phyloP scores from a whole-genome alignment of 495 filamentous ascomycete genomes.

The Tuber brumale region DNA sequence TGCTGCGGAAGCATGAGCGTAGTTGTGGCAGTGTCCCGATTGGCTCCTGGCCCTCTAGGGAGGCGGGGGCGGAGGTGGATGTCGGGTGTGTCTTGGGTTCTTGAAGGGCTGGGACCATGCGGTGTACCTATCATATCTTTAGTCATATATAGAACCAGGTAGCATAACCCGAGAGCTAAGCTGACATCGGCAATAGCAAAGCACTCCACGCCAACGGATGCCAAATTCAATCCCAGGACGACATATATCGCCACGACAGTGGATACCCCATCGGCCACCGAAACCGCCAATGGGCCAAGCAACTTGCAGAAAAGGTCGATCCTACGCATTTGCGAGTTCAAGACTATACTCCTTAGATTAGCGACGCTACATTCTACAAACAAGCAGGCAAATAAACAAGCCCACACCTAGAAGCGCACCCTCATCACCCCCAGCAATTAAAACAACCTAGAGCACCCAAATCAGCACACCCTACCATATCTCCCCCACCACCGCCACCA shows the following conservation, averaged over 20 bases:
- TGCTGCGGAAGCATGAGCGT: conserved; percentile 44
- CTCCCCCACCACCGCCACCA: neutral
- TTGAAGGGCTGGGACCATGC: conserved; percentile 44
- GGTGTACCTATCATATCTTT: conserved; percentile 41
- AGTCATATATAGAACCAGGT: neutral
- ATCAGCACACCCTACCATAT: neutral
- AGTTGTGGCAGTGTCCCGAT: conserved; percentile 25
- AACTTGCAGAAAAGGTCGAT: conserved; percentile 69
- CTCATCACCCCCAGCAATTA: neutral
- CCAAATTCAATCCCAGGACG: conserved; percentile 37
- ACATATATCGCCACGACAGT: conserved; percentile 36
- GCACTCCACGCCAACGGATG: conserved; percentile 50
- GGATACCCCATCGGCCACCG: conserved; percentile 32
- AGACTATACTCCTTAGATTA: conserved; percentile 1
- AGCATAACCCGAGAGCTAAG: neutral
- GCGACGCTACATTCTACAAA: conserved; percentile 5
- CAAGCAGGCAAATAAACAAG: neutral
- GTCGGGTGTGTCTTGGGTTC: conserved; percentile 22
- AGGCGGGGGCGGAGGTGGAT: conserved; percentile 38
- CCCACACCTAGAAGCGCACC: neutral
- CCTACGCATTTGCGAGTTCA: conserved; percentile 61
- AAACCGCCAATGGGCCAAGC: conserved; percentile 54
- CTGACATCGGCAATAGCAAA: conserved; percentile 43
- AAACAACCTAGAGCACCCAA: neutral
- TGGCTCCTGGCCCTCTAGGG: conserved; percentile 20